Percentiles rank a stretch among this genome's conserved stretches.
phyloP scores from a whole-genome alignment of 305 asterid species.

The Andrographis paniculata region DNA sequence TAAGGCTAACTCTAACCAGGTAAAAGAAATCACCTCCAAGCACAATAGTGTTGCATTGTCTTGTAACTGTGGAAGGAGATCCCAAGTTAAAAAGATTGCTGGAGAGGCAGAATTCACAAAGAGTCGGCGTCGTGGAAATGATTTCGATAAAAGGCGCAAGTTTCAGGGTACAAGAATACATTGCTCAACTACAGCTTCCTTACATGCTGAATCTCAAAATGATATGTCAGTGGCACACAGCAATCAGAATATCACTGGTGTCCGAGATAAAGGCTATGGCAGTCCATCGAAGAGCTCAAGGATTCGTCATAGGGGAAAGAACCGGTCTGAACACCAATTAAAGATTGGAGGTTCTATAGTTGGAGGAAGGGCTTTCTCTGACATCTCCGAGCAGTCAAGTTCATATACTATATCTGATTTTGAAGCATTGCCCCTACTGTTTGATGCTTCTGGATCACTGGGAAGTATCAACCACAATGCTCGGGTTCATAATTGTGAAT shows the following conservation, averaged over 20 bases:
- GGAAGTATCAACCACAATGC: slow-evolving; percentile 49
- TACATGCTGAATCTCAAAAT: slow-evolving; percentile 35
- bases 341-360: slow-evolving; percentile 28
- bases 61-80: slow-evolving; percentile 15
- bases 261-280: neutral
- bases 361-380: slow-evolving; percentile 25
- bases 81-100: slow-evolving; percentile 15
- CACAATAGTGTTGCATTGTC: slow-evolving; percentile 51
- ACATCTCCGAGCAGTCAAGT: slow-evolving; percentile 42
- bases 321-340: neutral
- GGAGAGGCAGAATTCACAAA: slow-evolving; percentile 25
- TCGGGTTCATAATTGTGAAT: slow-evolving; percentile 58
- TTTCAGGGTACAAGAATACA: slow-evolving; percentile 52
- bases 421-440: slow-evolving; percentile 56
- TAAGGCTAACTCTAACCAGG: slow-evolving; percentile 39
- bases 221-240: slow-evolving; percentile 64
- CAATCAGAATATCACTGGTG: too few relatives aligned
- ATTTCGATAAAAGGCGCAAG: slow-evolving; percentile 39
- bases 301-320: neutral
- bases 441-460: slow-evolving; percentile 53
- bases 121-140: slow-evolving; percentile 18
- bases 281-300: neutral
- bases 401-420: slow-evolving; percentile 43
- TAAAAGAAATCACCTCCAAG: slow-evolving; percentile 31
- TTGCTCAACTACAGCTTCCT: slow-evolving; percentile 31